phyloP scores from a whole-genome alignment of 306 rosid genomes.

The Quercus bicolor region DNA sequence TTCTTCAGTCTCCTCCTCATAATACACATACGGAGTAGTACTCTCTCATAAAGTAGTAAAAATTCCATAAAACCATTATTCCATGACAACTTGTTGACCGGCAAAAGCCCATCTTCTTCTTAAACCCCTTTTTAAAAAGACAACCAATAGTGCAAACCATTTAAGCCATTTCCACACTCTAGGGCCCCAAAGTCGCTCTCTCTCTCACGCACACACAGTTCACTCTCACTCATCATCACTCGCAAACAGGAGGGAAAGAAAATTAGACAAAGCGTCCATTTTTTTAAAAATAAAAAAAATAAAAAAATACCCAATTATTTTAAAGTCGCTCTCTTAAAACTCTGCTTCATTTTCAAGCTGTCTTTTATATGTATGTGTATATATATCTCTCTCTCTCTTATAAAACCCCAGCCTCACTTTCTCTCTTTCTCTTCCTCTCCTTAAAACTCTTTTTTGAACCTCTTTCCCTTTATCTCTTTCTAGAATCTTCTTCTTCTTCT shows the following conservation, averaged over 20 bases:
- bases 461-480: not conserved
- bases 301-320: not conserved
- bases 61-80: no score
- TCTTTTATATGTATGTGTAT: slow-evolving; percentile 20
- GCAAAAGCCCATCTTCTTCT: no score
- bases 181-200: no score
- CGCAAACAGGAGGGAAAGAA: not conserved
- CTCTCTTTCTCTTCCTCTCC: slow-evolving; percentile 29
- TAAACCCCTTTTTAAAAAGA: no score
- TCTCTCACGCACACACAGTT: no score
- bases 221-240: not conserved
- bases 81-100: no score
- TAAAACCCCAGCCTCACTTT: slow-evolving; percentile 10
- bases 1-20: no score
- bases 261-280: not conserved
- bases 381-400: not conserved
- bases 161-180: no score
- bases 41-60: no score
- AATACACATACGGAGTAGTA: no score
- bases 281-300: not conserved
- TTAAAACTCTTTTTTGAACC: not conserved
- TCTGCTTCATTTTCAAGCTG: slow-evolving; percentile 97
- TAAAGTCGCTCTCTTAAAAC: not conserved
- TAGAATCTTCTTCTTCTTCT: slow-evolving; percentile 14
- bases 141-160: no score